Evolutionary conservation across 805 yeast genomes (phyloP), one percentile per base, ranked within the genome.

Genomic region (Starmerella khaoyaiensis): DNA sequence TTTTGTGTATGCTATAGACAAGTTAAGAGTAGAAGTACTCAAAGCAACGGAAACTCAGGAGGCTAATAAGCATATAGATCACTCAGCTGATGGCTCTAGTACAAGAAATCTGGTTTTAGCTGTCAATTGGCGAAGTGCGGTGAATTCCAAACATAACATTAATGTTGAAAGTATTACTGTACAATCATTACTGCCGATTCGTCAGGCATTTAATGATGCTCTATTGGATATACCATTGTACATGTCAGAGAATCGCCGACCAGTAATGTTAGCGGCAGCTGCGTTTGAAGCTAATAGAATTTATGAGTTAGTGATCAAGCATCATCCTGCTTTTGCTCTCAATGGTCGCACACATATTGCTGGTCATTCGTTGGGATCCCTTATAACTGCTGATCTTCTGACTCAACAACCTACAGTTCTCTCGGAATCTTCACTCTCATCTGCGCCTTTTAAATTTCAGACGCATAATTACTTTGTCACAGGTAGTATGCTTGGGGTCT

Each of bases 331-430:
- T 10, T 84, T 84, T 58, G 50, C 48, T 2, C 26, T 33, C 10
- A 32, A 37, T 7, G 59, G 60, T 9, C 52, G 56, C 2, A 75
- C 83, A 1, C 81, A 82, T 49, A 56, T 84, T 2, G 61, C 84
- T 43, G 95, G 94, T 1, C 96, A 84, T 55, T 82, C 94, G 0
- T 60, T 84, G 28, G 96, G 96, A 0, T 77, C 93, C 10, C 76
- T 84, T 0, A 80, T 84, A 31, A 66, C 76, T 1, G 76, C 83
- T 45, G 96, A 87, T 56, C 63, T 87, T 21, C 57, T 86, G 21
- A 52, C 63, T 5, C 48, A 50, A 19, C 67, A 63, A 47, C 65
- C 65, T 1, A 49, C 62, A 1, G 49, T 56, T 2, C 30, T 45
- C 4, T 20, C 18, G 9, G 28, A 45, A 4, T 55, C 55, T 17